Evolutionary conservation across 805 yeast genomes (phyloP).

Genomic region (Huiozyma sinensis): DNA sequence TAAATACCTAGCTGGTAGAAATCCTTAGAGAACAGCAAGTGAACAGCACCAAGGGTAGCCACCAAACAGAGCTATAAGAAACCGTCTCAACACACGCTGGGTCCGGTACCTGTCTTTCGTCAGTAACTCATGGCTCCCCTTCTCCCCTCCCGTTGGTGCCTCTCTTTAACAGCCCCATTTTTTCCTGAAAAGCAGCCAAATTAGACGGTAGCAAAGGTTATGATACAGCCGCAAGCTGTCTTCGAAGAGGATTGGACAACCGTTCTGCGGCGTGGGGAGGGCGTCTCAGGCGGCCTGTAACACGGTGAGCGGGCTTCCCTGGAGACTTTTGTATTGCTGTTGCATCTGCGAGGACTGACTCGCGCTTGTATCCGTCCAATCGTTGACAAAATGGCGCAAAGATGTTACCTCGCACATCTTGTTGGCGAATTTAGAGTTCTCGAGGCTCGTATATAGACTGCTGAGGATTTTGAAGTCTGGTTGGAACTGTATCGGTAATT

Average conservation of each 20-base stretch:
- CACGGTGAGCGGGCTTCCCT: background rate
- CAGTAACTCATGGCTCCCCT: background rate
- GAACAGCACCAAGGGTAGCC: too few relatives aligned
- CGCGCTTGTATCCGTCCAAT: constrained; percentile 15
- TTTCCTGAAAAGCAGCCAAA: too few relatives aligned
- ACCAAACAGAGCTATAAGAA: too few relatives aligned
- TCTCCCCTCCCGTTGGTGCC: background rate
- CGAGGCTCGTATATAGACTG: constrained; percentile 4
- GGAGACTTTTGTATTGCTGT: background rate
- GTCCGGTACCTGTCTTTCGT: background rate
- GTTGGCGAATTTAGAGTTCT: constrained; percentile 4
- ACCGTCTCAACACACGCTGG: too few relatives aligned
- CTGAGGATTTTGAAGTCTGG: background rate
- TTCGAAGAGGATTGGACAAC: too few relatives aligned
- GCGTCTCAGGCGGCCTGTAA: background rate
- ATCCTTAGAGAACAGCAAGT: too few relatives aligned
- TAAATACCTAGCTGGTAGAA: too few relatives aligned
- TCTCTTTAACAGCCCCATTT: too few relatives aligned
- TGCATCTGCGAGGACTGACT: background rate
- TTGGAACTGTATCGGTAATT: background rate
- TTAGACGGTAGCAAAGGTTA: too few relatives aligned
- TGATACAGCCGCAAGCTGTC: too few relatives aligned
- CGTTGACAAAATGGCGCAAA: constrained; percentile 14
- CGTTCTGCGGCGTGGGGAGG: too few relatives aligned
- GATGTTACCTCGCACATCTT: constrained; percentile 13